Percentiles rank a stretch among this genome's conserved stretches.
Conservation (phyloP, 2,329 filamentous ascomycete species). For the Aspergillus sojae region DNA sequence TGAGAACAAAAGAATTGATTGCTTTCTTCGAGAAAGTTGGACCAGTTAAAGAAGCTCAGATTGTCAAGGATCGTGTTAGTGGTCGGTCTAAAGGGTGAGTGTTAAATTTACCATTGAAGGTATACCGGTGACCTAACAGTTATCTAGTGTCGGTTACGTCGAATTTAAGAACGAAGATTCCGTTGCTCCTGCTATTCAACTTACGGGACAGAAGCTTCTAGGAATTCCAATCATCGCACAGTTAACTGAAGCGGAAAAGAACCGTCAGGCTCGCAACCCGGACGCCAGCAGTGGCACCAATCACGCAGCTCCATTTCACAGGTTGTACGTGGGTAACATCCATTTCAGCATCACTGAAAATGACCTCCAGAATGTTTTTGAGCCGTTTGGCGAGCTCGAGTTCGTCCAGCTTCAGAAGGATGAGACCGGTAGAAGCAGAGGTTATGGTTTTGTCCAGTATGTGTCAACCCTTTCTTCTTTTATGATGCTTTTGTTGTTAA, state of each 20-base stretch:
- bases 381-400: conserved; percentile 95
- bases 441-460: conserved; percentile 98
- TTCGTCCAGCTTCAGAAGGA: conserved; percentile 98
- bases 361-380: conserved; percentile 94
- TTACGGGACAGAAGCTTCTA: conserved; percentile 97
- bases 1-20: conserved; percentile 89
- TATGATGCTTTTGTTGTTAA: background rate
- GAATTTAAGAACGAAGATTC: conserved; percentile 97
- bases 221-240: conserved; percentile 98
- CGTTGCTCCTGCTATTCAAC: conserved; percentile 88
- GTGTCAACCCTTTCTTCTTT: conserved; percentile 42
- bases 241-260: conserved; percentile 98
- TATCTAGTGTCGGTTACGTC: conserved; percentile 88
- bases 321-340: conserved; percentile 98
- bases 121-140: conserved; percentile 12
- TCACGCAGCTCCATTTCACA: conserved; percentile 91
- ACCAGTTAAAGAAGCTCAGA: conserved; percentile 94
- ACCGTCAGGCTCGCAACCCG: conserved; percentile 86
- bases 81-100: conserved; percentile 94
- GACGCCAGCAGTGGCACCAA: conserved; percentile 69
- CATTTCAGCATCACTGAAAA: conserved; percentile 98
- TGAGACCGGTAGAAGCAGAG: conserved; percentile 83
- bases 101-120: conserved; percentile 3
- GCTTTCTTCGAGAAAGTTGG: conserved; percentile 95
- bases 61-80: conserved; percentile 96